Conservation (phyloP, 202 grass and related monocot genomes). For the Cymbopogon flexuosus region DNA sequence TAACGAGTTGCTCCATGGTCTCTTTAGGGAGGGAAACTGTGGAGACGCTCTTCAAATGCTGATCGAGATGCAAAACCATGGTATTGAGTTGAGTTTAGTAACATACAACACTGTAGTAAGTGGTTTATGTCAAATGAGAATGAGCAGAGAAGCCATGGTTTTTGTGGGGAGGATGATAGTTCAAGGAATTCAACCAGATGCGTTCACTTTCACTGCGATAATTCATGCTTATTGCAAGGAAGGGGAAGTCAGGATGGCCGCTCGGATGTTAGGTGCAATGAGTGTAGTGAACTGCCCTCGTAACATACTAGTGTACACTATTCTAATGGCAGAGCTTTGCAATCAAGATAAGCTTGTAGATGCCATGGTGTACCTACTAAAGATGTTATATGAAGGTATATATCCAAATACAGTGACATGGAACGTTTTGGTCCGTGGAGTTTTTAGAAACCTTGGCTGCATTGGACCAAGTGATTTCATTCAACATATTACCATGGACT, state of each 20-base stretch:
- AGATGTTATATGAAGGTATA: constrained; percentile 79
- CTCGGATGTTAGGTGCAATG: constrained; percentile 58
- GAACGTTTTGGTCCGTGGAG: constrained; percentile 58
- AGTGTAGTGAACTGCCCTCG: constrained; percentile 33
- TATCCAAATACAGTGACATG: constrained; percentile 78
- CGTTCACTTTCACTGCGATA: constrained; percentile 61
- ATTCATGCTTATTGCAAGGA: constrained; percentile 76
- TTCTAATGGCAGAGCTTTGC: constrained; percentile 69
- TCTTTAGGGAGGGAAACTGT: constrained; percentile 56
- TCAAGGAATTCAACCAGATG: constrained; percentile 59
- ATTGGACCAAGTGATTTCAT: constrained; percentile 37
- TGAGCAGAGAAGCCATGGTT: constrained; percentile 51
- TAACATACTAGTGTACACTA: constrained; percentile 63
- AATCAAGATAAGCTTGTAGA: constrained; percentile 52
- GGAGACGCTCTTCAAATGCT: constrained; percentile 48
- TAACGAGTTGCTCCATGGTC: constrained; percentile 68
- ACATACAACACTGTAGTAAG: constrained; percentile 80
- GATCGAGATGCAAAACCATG: constrained; percentile 49
- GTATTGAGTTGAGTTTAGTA: constrained; percentile 46
- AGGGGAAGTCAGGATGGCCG: constrained; percentile 46
- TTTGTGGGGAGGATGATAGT: constrained; percentile 63
- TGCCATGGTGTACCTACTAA: constrained; percentile 68
- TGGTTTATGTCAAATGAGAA: constrained; percentile 48
- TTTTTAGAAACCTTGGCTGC: constrained; percentile 34
- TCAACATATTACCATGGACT: constrained; percentile 41